Evolutionary conservation across 371 early-diverging fungal genomes (phyloP).

Genomic region (Apophysomyces sp.): DNA sequence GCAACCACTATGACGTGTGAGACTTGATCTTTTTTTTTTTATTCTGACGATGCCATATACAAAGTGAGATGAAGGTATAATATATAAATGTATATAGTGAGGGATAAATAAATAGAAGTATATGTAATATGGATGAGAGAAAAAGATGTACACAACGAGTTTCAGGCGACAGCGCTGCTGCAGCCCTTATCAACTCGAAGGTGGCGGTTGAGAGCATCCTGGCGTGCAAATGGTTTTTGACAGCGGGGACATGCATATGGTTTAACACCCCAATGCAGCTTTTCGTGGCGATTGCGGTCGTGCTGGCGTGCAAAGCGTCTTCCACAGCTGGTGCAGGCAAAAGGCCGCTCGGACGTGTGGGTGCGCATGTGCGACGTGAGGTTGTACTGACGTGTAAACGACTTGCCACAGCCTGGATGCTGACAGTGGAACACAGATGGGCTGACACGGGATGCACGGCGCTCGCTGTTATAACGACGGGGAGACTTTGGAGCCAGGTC

Average conservation of each 20-base stretch:
- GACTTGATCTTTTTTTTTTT: background rate
- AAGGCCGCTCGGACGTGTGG: conserved; percentile 55
- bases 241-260: conserved; percentile 52
- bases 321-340: conserved; percentile 40
- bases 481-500: conserved; percentile 1
- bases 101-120: background rate
- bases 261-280: conserved; percentile 48
- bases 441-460: background rate
- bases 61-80: background rate
- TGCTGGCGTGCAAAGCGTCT: conserved; percentile 50
- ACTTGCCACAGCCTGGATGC: conserved; percentile 60
- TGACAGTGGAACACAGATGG: conserved; percentile 12
- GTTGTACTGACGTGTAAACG: conserved; percentile 71
- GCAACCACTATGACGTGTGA: background rate
- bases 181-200: conserved; percentile 62
- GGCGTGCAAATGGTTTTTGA: conserved; percentile 47
- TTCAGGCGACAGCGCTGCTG: conserved; percentile 6
- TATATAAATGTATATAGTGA: background rate
- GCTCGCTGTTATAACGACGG: conserved; percentile 19
- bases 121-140: background rate
- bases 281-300: conserved; percentile 53
- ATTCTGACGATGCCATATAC: conserved; percentile 3
- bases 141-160: background rate
- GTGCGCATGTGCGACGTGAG: conserved; percentile 72
- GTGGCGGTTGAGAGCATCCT: conserved; percentile 71